Evolutionary conservation across 805 yeast genomes (phyloP), one percentile per base, ranked within the genome.

Genomic region (Kregervanrija delftensis): DNA sequence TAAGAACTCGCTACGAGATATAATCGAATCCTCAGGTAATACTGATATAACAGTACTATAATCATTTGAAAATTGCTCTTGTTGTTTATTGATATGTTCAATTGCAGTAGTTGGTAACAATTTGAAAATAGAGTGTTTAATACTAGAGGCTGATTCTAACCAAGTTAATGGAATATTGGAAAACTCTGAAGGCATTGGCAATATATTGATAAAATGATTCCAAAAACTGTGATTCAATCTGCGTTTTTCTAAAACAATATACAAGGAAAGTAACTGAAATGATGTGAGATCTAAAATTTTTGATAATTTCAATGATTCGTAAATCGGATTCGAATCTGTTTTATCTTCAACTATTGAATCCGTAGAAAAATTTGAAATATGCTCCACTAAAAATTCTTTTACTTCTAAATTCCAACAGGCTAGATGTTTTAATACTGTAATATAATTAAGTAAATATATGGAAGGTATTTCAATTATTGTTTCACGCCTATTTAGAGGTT

Each of bases 201-300:
- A 69, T 50, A 78, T 73, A 32, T 73, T 71, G 10, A 86, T 60
- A 58, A 86, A 86, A 0, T 87, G 86, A 36, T 60, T 57, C 95
- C 95, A 87, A 55, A 70, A 79, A 1, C 84, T 77, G 2, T 49
- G 49, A 0, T 45, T 37, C 1, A 57, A 61, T 40, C 82, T 58
- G 33, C 54, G 55, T 2, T 44, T 50, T 51, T 80, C 86, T 12
- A 76, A 54, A 4, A 67, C 59, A 3, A 80, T 43, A 52, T 68
- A 84, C 44, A 83, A 53, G 0, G 77, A 54, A 6, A 82, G 52
- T 34, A 83, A 55, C 59, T 83, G 90, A 56, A 81, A 79, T 2
- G 89, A 80, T 2, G 77, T 63, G 36, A 83, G 54, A 11, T 54
- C 49, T 10, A 68, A 44, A 8, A 83, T 47, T n/a, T 66, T 63